phyloP scores from a whole-genome alignment of 2,329 filamentous ascomycete genomes.

The Clarireedia sp. region DNA sequence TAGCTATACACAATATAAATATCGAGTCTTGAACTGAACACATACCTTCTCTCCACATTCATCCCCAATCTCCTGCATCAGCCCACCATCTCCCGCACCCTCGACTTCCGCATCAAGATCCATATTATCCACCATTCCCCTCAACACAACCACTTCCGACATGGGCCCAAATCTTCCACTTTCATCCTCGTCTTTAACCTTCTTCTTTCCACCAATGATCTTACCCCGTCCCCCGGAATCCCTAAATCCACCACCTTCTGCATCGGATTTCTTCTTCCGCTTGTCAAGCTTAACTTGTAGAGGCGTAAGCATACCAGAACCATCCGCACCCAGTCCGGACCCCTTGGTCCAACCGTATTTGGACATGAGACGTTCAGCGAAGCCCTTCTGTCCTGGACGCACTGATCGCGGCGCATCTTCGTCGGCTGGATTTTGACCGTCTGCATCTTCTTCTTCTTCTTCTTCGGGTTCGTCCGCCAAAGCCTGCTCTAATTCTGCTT shows the following conservation, averaged over 20 bases:
- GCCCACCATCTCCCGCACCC: conserved; percentile 46
- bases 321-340: conserved; percentile 73
- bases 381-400: conserved; percentile 72
- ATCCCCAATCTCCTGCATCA: conserved; percentile 93
- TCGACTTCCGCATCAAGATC: conserved; percentile 72
- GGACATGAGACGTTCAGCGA: conserved; percentile 79
- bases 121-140: conserved; percentile 81
- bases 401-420: conserved; percentile 45
- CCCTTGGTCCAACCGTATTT: conserved; percentile 94
- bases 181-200: conserved; percentile 32
- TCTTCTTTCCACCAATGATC: conserved; percentile 68
- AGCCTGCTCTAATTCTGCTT: conserved; percentile 42
- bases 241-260: conserved; percentile 70
- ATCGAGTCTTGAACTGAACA: background rate
- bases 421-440: conserved; percentile 17
- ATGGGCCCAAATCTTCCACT: conserved; percentile 59
- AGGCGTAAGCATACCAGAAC: conserved; percentile 76
- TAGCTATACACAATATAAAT: background rate
- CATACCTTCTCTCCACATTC: conserved; percentile 74
- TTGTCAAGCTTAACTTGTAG: conserved; percentile 81
- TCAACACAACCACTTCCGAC: conserved; percentile 74
- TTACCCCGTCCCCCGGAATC: conserved; percentile 60
- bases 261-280: conserved; percentile 68
- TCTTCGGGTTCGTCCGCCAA: conserved; percentile 32
- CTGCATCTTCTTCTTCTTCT: conserved; percentile 31